Conservation (phyloP, 192 early-diverging fungal genomes). For the Coemansia sp. region DNA sequence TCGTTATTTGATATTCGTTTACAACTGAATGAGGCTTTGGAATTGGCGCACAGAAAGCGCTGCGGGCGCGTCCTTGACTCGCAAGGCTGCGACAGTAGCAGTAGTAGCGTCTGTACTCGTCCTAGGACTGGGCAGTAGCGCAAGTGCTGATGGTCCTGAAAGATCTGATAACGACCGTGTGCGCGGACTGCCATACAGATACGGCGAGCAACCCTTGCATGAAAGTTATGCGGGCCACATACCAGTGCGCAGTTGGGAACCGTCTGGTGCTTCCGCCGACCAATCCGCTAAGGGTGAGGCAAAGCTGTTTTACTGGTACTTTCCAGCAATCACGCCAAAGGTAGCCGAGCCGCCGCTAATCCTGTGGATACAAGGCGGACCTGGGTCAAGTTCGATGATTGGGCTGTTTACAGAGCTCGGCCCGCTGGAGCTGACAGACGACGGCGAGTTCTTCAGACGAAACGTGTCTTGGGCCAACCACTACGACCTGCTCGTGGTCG, state of each 20-base stretch:
- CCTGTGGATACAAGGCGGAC: conserved; percentile 82
- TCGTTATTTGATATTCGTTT: background rate
- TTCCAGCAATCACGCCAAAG: conserved; percentile 67
- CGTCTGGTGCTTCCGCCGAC: conserved; percentile 17
- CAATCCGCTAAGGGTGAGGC: conserved; percentile 31
- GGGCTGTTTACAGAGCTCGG: conserved; percentile 77
- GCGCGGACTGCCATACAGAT: conserved; percentile 39
- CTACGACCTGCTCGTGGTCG: conserved; percentile 74
- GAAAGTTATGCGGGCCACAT: conserved; percentile 63
- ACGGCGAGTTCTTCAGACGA: conserved; percentile 56
- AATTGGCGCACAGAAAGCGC: background rate
- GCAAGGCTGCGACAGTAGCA: background rate
- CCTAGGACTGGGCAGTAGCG: background rate
- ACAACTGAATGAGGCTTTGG: conserved; percentile 1
- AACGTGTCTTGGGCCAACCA: conserved; percentile 65
- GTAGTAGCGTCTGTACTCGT: background rate
- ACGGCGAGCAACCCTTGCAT: conserved; percentile 58
- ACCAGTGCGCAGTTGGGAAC: conserved; percentile 57
- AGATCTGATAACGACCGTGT: conserved; percentile 32
- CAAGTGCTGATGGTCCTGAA: background rate
- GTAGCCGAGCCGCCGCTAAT: conserved; percentile 65
- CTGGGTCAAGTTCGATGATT: conserved; percentile 78
- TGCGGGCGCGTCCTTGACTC: background rate
- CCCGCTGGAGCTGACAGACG: conserved; percentile 62
- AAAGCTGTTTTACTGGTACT: conserved; percentile 74